A percentile compares a stretch with the other conserved stretches of the same genome.
These are phyloP conservation scores for Aspergillus conjunctus DNA, from an alignment of 495 filamentous ascomycete species.

Conservation along the genomic window DNA sequence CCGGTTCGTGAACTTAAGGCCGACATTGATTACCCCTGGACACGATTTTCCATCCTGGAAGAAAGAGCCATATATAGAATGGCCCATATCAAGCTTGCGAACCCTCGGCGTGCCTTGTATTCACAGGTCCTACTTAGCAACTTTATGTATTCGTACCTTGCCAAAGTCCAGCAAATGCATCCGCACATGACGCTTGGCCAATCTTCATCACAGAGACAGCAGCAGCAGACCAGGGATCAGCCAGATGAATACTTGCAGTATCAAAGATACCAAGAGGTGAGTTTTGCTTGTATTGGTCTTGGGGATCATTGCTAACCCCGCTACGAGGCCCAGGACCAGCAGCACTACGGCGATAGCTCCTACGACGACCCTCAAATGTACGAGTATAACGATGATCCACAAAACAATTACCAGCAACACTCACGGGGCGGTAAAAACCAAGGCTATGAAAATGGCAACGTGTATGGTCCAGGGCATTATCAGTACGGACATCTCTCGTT, in stretches of 20 bases:
- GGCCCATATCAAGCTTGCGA: conserved; percentile 98
- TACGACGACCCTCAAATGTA: conserved; percentile 62
- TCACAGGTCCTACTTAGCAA: conserved; percentile 98
- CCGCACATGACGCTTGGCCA: conserved; percentile 80
- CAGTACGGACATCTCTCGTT: conserved; percentile 55
- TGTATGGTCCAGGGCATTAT: conserved; percentile 47
- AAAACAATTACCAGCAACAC: conserved; percentile 55
- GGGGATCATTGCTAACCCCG: background rate
- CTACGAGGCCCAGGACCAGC: conserved; percentile 51
- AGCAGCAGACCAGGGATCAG: conserved; percentile 66
- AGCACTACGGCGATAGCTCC: conserved; percentile 55
- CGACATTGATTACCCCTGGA: conserved; percentile 94
- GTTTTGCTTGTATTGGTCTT: conserved; percentile 15
- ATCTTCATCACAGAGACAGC: conserved; percentile 57
- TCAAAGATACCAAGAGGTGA: conserved; percentile 67
- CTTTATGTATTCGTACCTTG: conserved; percentile 99
- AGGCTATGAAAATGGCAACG: conserved; percentile 48
- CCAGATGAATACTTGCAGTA: conserved; percentile 64
- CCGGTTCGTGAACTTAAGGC: conserved; percentile 69
- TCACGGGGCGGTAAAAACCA: conserved; percentile 53
- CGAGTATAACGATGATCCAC: conserved; percentile 56
- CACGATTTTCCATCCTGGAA: conserved; percentile 91
- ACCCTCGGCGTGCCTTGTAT: conserved; percentile 87
- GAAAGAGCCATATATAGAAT: conserved; percentile 97
- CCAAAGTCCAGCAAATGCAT: conserved; percentile 98